Conservation (phyloP, 352 stramenopile species). For the Phytophthora meadii region DNA sequence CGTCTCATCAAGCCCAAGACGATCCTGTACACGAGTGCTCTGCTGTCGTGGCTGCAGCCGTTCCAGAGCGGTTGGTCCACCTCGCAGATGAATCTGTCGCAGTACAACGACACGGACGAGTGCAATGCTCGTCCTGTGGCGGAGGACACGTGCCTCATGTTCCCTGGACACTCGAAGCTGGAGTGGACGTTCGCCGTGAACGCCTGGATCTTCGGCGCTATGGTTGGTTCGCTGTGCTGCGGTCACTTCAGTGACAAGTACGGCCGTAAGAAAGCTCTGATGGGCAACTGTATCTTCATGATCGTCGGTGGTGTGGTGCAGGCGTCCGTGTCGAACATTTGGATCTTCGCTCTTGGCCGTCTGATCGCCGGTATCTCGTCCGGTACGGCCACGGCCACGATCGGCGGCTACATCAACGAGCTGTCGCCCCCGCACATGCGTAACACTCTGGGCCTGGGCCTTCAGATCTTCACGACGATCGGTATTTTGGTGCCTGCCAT, state of each 20-base stretch:
- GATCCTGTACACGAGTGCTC: too few species aligned
- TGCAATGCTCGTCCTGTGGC: not conserved
- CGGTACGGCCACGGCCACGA: not conserved
- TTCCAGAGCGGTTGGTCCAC: too few species aligned
- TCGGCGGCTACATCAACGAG: not conserved
- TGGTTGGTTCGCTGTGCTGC: not conserved
- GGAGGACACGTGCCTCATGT: not conserved
- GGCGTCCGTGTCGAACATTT: not conserved
- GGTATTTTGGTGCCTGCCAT: not conserved
- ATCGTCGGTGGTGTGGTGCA: not conserved
- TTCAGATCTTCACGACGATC: conserved; percentile 1
- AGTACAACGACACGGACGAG: not conserved
- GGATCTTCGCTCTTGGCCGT: not conserved
- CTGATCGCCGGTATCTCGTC: not conserved
- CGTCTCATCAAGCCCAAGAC: too few species aligned
- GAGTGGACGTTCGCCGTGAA: conserved; percentile 1
- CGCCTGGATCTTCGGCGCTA: conserved; percentile 1
- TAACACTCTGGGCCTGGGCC: not conserved
- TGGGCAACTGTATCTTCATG: conserved; percentile 1
- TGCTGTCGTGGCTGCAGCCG: too few species aligned
- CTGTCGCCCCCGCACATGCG: not conserved
- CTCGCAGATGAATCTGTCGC: too few species aligned
- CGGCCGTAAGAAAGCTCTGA: not conserved
- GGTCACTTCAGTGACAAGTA: conserved; percentile 1
- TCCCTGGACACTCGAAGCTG: not conserved